Evolutionary conservation across 106 monocot genomes (phyloP).

Genomic region (Apostasia ramifera): DNA sequence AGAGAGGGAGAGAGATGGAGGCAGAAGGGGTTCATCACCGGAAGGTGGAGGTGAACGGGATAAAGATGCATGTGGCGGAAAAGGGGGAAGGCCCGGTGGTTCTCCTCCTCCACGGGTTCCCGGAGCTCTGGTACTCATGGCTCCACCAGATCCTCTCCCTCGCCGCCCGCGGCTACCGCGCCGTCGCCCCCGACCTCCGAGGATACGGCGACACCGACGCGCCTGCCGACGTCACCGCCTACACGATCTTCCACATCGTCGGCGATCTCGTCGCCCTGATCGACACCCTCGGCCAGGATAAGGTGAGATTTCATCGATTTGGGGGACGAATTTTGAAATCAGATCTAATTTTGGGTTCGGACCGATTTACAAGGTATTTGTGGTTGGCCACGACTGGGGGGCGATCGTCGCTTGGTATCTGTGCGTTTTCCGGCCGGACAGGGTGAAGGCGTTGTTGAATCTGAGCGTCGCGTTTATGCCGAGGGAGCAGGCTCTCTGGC

Average conservation of each 20-base stretch:
- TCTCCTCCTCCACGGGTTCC: constrained; percentile 62
- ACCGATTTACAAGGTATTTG: constrained; percentile 28
- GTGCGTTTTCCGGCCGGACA: constrained; percentile 42
- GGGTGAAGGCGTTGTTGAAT: constrained; percentile 45
- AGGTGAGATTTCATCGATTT: background rate
- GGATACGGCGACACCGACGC: constrained; percentile 50
- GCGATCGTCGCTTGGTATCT: constrained; percentile 51
- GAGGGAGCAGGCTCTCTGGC: constrained; percentile 14
- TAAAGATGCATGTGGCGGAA: constrained; percentile 63
- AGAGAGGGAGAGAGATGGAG: background rate
- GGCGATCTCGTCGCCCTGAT: constrained; percentile 20
- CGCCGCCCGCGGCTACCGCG: constrained; percentile 39
- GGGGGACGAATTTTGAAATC: background rate
- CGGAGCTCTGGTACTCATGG: constrained; percentile 80
- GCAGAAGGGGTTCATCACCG: constrained; percentile 1
- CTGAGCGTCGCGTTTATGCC: constrained; percentile 41
- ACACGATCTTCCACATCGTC: constrained; percentile 17
- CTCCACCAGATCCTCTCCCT: constrained; percentile 53
- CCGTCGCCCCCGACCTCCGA: constrained; percentile 62
- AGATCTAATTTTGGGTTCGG: background rate
- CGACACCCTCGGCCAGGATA: constrained; percentile 19
- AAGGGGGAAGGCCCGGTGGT: constrained; percentile 44
- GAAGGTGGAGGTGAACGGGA: constrained; percentile 45
- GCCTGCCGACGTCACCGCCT: background rate
- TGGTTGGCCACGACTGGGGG: constrained; percentile 69